Base-by-base conservation (phyloP, 257 asterid genomes). In the Solanum etuberosum region DNA sequence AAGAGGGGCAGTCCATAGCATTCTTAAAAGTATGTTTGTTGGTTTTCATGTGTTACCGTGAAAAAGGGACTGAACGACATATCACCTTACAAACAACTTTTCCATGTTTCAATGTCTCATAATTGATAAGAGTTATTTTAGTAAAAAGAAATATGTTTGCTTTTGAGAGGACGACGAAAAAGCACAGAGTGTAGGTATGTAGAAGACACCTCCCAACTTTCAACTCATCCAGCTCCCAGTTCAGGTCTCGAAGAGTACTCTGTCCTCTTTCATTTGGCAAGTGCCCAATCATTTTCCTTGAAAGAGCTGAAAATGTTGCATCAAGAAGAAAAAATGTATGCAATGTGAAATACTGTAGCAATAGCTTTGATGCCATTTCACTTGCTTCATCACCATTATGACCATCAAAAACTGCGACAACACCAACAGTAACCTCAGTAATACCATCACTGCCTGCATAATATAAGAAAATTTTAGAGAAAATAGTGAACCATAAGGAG, bases 351-450 rank as follows among this genome's bases (percentile, higher is more conserved):
- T 95, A 97, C 90, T 97, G 95, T 87, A 95, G 89, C 83, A 97
- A 89, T 87, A 91, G 88, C 71, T 93, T 91, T 38, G 99, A 97
- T 27, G 99, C 97, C 96, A 90, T 93, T 88, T 95, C 98, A 94
- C 99, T 97, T 73, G 99, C 99, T 91, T 95, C 97, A 9, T 94
- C 91, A 86, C 99, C 99, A 88, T 95, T 97, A 86, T 97, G 99
- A 88, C 99, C 99, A 90, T 97, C 99, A 85, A 97, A 97, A 85
- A 97, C 96, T 48, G 98, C 99, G 92, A 94, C 91, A 83, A 95
- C 86, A 83, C 95, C 98, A 91, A 93, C 97, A 65, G 90, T 89
- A 86, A 96, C 97, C 92, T 93, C 98, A 25, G 90, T 93, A 70
- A 93, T 88, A 88, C 96, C 98, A 68, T 86, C 84, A 67, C 92